These are phyloP conservation scores for Dacryopinax spathularia DNA, from an alignment of 768 basidiomycete species.

Conservation along the genomic window DNA sequence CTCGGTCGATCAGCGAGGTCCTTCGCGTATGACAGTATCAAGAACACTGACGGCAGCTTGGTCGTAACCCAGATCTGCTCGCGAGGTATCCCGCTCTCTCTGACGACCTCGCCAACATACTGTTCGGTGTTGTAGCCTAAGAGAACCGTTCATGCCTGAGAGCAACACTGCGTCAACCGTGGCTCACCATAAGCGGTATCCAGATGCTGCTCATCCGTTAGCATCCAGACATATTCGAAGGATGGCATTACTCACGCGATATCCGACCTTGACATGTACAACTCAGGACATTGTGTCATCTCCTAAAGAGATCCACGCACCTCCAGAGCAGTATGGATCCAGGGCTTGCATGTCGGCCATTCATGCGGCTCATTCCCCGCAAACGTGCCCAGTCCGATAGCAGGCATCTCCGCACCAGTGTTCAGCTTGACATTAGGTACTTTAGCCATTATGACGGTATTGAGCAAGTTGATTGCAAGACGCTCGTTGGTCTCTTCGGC, in stretches of 20 bases:
- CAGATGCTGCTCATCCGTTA: neutral
- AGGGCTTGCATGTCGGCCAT: neutral
- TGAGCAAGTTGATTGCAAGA: neutral
- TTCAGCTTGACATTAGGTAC: constrained; percentile 47
- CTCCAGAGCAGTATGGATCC: neutral
- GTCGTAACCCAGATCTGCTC: constrained; percentile 15
- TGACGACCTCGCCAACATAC: constrained; percentile 12
- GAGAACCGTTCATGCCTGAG: neutral
- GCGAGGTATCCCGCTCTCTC: constrained; percentile 12
- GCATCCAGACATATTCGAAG: neutral
- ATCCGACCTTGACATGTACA: neutral
- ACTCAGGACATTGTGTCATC: neutral
- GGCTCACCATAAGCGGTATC: neutral
- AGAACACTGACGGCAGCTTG: constrained; percentile 9
- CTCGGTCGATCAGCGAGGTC: neutral
- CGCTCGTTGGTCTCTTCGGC: neutral
- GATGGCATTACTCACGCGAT: neutral
- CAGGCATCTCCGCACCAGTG: constrained; percentile 65
- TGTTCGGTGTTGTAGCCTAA: constrained; percentile 12
- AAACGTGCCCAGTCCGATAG: constrained; percentile 45
- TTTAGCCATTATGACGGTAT: neutral
- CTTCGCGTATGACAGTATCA: neutral
- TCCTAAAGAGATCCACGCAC: neutral
- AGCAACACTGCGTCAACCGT: neutral
- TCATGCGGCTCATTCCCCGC: neutral